Conservation (phyloP, 345 rosid genomes). For the Geranium rotundifolium region DNA sequence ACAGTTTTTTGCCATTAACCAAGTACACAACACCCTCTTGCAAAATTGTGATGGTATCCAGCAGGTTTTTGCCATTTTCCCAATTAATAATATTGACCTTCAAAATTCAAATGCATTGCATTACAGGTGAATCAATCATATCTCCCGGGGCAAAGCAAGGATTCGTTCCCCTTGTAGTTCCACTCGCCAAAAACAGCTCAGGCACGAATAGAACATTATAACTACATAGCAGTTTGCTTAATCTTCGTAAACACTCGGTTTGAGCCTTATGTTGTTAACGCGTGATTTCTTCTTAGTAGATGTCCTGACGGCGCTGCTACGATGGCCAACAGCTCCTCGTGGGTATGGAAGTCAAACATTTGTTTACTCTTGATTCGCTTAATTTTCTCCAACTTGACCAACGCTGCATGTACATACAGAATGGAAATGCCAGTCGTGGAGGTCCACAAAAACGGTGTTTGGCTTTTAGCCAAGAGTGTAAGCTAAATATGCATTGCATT, state of each 20-base stretch:
- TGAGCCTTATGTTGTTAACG: no score
- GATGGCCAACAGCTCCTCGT: slow-evolving; percentile 91
- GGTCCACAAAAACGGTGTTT: slow-evolving; percentile 67
- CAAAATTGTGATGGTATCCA: no score
- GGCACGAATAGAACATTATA: slow-evolving; percentile 23
- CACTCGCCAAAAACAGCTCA: slow-evolving; percentile 54
- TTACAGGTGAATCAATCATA: slow-evolving; percentile 54
- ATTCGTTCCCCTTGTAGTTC: slow-evolving; percentile 61
- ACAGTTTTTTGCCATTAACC: no score
- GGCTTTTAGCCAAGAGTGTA: slow-evolving; percentile 87
- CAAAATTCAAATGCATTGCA: neutral
- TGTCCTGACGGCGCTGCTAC: slow-evolving; percentile 58
- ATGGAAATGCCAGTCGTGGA: slow-evolving; percentile 92
- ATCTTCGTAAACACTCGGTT: neutral
- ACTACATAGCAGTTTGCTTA: neutral
- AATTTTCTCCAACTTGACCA: neutral
- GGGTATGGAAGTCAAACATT: slow-evolving; percentile 35
- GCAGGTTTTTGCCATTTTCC: no score
- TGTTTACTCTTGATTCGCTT: neutral
- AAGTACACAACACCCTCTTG: no score
- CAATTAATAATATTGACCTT: neutral
- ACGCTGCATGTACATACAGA: slow-evolving; percentile 25
- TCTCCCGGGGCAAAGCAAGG: slow-evolving; percentile 75
- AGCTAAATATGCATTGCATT: slow-evolving; percentile 20
- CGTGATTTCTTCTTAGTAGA: slow-evolving; percentile 22